Evolutionary conservation across 179 eudicot genomes (phyloP), one percentile per base, ranked within the genome.

Genomic region (Heliamphora pulchella): DNA sequence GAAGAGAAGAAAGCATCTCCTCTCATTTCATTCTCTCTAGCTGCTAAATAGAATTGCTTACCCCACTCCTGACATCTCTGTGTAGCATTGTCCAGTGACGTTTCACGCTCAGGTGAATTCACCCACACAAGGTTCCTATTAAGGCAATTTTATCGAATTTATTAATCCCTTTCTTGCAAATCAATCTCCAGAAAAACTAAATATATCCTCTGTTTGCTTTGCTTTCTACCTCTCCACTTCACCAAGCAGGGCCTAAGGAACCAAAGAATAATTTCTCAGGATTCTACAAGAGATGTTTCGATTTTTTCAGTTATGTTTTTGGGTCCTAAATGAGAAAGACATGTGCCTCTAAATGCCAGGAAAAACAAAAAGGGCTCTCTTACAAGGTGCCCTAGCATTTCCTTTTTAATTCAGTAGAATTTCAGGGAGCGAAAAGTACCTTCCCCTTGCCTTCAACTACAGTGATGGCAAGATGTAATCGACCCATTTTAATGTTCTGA

Each of bases 391-490:
- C 54, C 18, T 54, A 64, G 59, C 18, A 18, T 47, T 51, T 66
- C 39, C 31, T 51, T 53, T 31, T 46, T 22, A 41, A 59, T 74
- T 58, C 14, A 58, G 13, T 47, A 44, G 69, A 81, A 59, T 8
- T 69, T 50, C 17, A 8, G 11, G 31, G 39, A 8, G 3, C 3
- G 31, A 57, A 55, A 55, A 69, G 47, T 87, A 93, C 96, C 98
- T 94, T 92, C 73, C 22, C 81, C 61, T 77, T 83, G 59, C 81
- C 82, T 78, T 92, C 89, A 48, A 82, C 53, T 68, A 96, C 91
- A 65, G 97, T 94, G 76, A 94, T 79, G 11, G 96, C 99, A 63
- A 96, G 89, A 87, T 87, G 99, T 86, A 96, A 55, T 79, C 97
- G 86, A 75, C 99, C 99, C 80, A 80, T 80, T 86, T 94, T 96